Evolutionary conservation across 306 rosid genomes (phyloP).

Genomic region (cucumber (Cucumis sativus)): Cucumber_9930_V3 NC_026656.2:13875001-13875500

Average conservation of each 20-base stretch:
- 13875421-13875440: not conserved
- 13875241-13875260: not conserved
- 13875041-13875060: constrained; percentile 89
- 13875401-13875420: not conserved
- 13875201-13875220: not conserved
- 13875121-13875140: constrained; percentile 38
- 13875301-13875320: not conserved
- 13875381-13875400: not conserved
- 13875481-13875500: constrained; percentile 25
- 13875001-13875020: constrained; percentile 5
- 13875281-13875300: not conserved
- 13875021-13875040: constrained; percentile 91
- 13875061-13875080: constrained; percentile 98
- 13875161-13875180: constrained; percentile 3
- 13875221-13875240: not conserved
- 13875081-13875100: constrained; percentile 95
- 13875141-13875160: not conserved
- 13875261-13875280: not conserved
- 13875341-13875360: not conserved
- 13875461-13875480: not conserved
- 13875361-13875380: not conserved
- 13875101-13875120: constrained; percentile 93
- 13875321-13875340: not conserved
- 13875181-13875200: not conserved
- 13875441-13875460: not conserved